Percentiles rank a stretch among this genome's conserved stretches.
Evolutionary conservation across 2,329 filamentous ascomycete genomes (phyloP).

Genomic region (Cercospora berteroae): DNA sequence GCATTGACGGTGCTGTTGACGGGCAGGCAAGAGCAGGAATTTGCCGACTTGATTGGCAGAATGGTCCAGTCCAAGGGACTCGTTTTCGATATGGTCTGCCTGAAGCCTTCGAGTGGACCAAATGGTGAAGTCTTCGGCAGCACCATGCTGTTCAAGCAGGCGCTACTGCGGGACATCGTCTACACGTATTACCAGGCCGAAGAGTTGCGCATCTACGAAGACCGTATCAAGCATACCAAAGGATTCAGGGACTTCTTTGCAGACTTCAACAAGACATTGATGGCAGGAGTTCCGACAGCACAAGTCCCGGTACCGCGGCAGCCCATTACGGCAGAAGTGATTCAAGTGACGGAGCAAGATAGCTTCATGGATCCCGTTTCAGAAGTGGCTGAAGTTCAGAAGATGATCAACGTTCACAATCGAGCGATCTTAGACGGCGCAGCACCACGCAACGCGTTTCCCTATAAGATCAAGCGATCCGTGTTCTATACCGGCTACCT

Average conservation of each 20-base stretch:
- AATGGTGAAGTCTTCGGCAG: constrained; percentile 72
- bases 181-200: constrained; percentile 79
- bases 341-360: constrained; percentile 77
- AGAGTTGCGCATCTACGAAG: constrained; percentile 72
- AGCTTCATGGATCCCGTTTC: constrained; percentile 72
- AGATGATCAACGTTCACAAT: constrained; percentile 88
- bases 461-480: constrained; percentile 74
- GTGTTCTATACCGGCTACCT: constrained; percentile 93
- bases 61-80: constrained; percentile 76
- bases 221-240: constrained; percentile 65
- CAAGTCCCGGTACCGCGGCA: constrained; percentile 51
- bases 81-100: constrained; percentile 80
- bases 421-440: constrained; percentile 50
- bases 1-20: constrained; percentile 83
- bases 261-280: constrained; percentile 66
- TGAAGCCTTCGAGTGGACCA: constrained; percentile 83
- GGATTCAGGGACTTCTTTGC: constrained; percentile 82
- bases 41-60: constrained; percentile 74
- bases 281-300: constrained; percentile 32
- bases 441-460: constrained; percentile 47
- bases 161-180: constrained; percentile 75
- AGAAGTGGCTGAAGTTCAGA: constrained; percentile 81
- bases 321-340: constrained; percentile 72
- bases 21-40: constrained; percentile 74
- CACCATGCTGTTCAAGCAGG: constrained; percentile 92